Evolutionary conservation across 1,284 basidiomycete genomes (phyloP).

Genomic region (Boletus chippewaensis): DNA sequence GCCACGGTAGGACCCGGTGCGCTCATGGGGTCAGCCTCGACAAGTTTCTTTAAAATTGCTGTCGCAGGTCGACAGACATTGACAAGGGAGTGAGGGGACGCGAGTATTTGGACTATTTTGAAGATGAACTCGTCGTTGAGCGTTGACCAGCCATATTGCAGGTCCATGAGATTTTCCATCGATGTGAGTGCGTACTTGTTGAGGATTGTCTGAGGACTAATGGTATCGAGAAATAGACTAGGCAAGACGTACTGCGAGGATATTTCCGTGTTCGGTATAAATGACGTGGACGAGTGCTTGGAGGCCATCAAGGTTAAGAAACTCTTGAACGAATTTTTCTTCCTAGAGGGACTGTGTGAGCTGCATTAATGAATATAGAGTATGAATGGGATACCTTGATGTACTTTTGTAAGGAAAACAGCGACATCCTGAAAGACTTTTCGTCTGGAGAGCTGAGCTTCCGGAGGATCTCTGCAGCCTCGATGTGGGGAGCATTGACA

Average conservation of each 20-base stretch:
- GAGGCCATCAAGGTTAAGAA: constrained; percentile 74
- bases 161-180: constrained; percentile 82
- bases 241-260: constrained; percentile 59
- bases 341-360: constrained; percentile 47
- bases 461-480: constrained; percentile 74
- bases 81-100: constrained; percentile 70
- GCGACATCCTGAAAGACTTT: constrained; percentile 56
- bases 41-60: constrained; percentile 84
- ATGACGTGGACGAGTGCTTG: constrained; percentile 72
- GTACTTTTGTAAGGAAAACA: constrained; percentile 80
- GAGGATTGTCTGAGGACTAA: constrained; percentile 8
- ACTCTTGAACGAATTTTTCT: constrained; percentile 82
- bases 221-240: constrained; percentile 12
- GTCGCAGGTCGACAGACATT: constrained; percentile 97
- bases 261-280: constrained; percentile 69
- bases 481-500: constrained; percentile 74
- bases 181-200: constrained; percentile 73
- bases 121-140: constrained; percentile 70
- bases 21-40: constrained; percentile 70
- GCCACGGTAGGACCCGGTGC: constrained; percentile 51
- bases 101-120: constrained; percentile 76
- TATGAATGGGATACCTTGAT: constrained; percentile 49
- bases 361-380: not conserved
- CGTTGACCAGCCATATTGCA: constrained; percentile 74
- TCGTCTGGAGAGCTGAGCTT: constrained; percentile 64